Conservation (phyloP, 495 filamentous ascomycete species). For the Staphylotrichum longicolle region DNA sequence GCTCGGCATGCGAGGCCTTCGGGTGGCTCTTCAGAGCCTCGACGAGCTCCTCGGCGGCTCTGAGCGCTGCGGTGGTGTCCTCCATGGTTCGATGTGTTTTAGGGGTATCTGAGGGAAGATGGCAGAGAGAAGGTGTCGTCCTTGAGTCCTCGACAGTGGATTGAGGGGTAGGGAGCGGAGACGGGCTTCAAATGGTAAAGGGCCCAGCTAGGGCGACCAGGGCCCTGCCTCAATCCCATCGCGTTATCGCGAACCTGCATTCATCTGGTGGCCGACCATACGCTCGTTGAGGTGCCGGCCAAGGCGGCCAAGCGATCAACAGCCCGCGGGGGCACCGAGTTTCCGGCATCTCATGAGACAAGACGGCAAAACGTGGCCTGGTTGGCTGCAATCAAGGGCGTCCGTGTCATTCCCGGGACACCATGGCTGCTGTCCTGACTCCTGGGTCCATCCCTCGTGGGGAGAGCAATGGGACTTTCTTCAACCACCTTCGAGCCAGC, state of each 20-base stretch:
- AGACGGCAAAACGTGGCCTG: neutral
- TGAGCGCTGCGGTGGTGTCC: conserved; percentile 23
- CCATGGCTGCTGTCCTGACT: conserved; percentile 5
- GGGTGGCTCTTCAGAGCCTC: conserved; percentile 26
- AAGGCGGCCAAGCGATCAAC: conserved; percentile 4
- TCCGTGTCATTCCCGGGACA: conserved; percentile 1
- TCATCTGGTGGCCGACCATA: neutral
- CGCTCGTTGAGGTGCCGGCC: neutral
- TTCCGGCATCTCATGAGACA: neutral
- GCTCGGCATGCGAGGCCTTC: conserved; percentile 20
- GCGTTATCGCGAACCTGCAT: conserved; percentile 1
- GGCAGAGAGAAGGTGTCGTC: neutral
- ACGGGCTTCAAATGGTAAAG: neutral
- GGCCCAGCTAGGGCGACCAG: conserved; percentile 10
- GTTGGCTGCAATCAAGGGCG: neutral
- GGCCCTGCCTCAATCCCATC: neutral
- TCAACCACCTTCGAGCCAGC: neutral
- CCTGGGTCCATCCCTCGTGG: neutral
- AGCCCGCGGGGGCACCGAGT: neutral
- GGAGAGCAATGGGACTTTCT: neutral
- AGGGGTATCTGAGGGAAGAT: conserved; percentile 4
- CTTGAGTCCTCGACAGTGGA: neutral
- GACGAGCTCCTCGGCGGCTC: conserved; percentile 32
- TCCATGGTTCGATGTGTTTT: conserved; percentile 1
- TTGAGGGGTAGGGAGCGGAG: conserved; percentile 8